phyloP scores from a whole-genome alignment of 306 rosid genomes.

The Cucurbita maxima region DNA sequence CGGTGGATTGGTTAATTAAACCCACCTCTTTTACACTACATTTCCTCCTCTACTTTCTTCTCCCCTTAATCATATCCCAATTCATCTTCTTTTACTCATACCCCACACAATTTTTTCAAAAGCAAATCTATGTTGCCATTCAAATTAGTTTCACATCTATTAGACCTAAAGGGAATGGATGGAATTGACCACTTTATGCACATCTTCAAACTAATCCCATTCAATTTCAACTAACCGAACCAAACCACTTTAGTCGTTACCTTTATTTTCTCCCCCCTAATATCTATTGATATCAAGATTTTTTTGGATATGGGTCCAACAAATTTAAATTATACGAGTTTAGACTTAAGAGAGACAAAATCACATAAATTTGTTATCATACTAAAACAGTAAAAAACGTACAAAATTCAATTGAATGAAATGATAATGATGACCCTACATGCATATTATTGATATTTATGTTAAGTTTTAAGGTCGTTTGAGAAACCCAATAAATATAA shows the following conservation, averaged over 20 bases:
- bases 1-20: background rate
- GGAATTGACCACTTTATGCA: background rate
- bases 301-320: too few relatives aligned
- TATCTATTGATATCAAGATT: background rate
- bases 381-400: background rate
- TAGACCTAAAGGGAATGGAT: background rate
- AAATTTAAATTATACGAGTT: too few relatives aligned
- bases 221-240: background rate
- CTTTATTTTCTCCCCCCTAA: background rate
- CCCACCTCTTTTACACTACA: background rate
- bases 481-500: background rate
- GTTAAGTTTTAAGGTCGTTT: background rate
- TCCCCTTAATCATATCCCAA: background rate
- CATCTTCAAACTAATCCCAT: background rate
- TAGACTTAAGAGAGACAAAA: too few relatives aligned
- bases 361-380: too few relatives aligned
- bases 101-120: background rate
- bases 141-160: background rate
- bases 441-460: background rate
- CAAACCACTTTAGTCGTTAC: background rate
- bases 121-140: background rate
- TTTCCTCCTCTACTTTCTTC: background rate
- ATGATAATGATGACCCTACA: background rate
- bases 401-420: background rate
- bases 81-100: background rate